Evolutionary conservation across 2,329 filamentous ascomycete species (phyloP).

Genomic region (Ploettnerulaceae sp.): DNA sequence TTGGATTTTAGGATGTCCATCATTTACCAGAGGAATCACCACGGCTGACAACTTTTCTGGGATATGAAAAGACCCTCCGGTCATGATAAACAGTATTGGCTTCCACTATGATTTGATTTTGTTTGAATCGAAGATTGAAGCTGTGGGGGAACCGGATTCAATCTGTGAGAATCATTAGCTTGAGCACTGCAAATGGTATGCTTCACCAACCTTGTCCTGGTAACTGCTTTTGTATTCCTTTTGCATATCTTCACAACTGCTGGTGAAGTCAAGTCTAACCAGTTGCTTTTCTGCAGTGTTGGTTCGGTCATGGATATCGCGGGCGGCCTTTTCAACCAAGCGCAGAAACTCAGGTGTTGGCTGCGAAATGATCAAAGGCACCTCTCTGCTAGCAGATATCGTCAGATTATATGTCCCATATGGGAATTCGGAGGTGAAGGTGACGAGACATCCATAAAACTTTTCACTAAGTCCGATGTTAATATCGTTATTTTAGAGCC

Average conservation of each 20-base stretch:
- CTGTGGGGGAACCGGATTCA: conserved; percentile 9
- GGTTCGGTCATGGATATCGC: conserved; percentile 11
- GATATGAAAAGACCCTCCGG: conserved; percentile 9
- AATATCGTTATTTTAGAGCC: too few relatives aligned
- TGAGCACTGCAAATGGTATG: conserved; percentile 9
- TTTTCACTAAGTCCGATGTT: too few relatives aligned
- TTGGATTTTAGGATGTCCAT: conserved; percentile 14
- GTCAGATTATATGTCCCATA: neutral
- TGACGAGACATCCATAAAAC: too few relatives aligned
- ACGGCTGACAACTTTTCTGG: conserved; percentile 6
- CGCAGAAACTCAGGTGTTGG: conserved; percentile 10
- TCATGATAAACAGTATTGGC: conserved; percentile 5
- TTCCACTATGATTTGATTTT: conserved; percentile 15
- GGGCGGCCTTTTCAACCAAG: conserved; percentile 15
- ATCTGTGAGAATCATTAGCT: conserved; percentile 14
- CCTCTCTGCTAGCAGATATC: too few relatives aligned
- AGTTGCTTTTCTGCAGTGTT: conserved; percentile 11
- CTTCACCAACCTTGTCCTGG: conserved; percentile 12
- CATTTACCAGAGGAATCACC: conserved; percentile 10
- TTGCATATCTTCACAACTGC: conserved; percentile 12
- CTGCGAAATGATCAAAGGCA: conserved; percentile 10
- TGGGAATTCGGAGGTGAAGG: neutral
- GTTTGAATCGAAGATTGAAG: conserved; percentile 13
- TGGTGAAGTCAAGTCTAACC: conserved; percentile 14
- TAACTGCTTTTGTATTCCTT: conserved; percentile 16